Base-by-base conservation (phyloP, 768 basidiomycete genomes). In the Melanogaster broomeanus region DNA sequence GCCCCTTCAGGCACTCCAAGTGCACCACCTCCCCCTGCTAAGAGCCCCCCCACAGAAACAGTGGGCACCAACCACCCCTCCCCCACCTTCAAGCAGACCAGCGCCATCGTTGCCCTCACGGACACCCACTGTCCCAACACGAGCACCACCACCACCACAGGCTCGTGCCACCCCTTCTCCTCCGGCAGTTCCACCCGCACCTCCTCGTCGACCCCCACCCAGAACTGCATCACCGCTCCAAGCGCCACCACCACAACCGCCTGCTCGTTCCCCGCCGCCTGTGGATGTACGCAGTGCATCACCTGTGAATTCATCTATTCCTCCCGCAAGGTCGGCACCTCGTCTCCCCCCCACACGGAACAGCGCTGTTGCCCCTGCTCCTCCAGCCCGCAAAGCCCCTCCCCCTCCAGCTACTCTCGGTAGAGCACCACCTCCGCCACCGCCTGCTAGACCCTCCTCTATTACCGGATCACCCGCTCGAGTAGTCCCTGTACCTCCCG, bases 91-190 rank as follows among this genome's bases (percentile, higher is more conserved):
- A 37, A 52, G 56, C 39, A 76, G 81, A 45, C 64, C 61, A 10
- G 61, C 64, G 1, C 69, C 72, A 6, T 28, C 65, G 6, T 47
- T 75, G 39, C 73, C 80, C 37, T 68, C 75, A 11, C 76, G 79
- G 33, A 63, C 62, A 49, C 73, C 76, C 27, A 71, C 75, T 7
- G 57, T 74, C 22, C 74, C 77, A 19, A 71, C 76, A 34, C 75
- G 76, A 39, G 67, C 74, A 9, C 76, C 78, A 12, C 70, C 76
- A 16, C 67, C 77, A 3, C 77, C 76, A n/a, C n/a, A n/a, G 3
- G 55, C 71, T 45, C 74, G 78, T 24, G 34, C 48, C 6, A 60
- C 62, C 15, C 61, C 70, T 6, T 62, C 69, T 18, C 61, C 65
- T 40, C 63, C 72, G 27, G 37, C 55, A 12, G 45, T 42, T 21